phyloP scores from a whole-genome alignment of 1,284 basidiomycete species.

The Puccinia novopanici region DNA sequence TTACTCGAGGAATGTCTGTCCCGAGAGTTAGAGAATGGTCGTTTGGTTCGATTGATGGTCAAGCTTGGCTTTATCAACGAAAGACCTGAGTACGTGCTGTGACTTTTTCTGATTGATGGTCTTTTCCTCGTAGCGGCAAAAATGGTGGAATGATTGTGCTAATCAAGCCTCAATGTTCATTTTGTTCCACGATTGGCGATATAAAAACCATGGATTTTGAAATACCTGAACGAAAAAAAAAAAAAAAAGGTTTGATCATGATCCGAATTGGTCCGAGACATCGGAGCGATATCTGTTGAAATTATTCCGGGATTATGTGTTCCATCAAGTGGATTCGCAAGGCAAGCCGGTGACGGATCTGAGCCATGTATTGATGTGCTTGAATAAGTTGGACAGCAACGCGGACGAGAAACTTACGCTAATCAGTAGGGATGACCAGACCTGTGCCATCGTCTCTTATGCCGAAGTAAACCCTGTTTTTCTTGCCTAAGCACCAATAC shows the following conservation, averaged over 20 bases:
- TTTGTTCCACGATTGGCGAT: no score
- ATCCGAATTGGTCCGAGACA: constrained; percentile 94
- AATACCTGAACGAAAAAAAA: constrained; percentile 55
- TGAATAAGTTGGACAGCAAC: constrained; percentile 77
- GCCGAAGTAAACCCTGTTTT: constrained; percentile 65
- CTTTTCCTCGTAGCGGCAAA: neutral
- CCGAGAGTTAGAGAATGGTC: constrained; percentile 92
- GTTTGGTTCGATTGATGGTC: constrained; percentile 84
- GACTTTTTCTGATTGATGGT: constrained; percentile 57
- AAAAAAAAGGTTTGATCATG: constrained; percentile 77
- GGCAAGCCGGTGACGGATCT: constrained; percentile 87
- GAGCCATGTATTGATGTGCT: constrained; percentile 71
- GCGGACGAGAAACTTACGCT: constrained; percentile 93
- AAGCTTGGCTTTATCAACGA: constrained; percentile 99
- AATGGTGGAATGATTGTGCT: no score
- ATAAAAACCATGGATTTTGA: constrained; percentile 53
- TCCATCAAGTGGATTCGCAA: constrained; percentile 91
- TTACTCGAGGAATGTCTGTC: constrained; percentile 79
- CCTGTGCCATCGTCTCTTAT: constrained; percentile 92
- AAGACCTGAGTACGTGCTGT: constrained; percentile 74
- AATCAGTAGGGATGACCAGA: constrained; percentile 89
- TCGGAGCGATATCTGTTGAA: constrained; percentile 97
- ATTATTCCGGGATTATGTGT: constrained; percentile 96
- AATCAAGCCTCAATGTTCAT: no score
- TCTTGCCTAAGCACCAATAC: no score